phyloP scores from a whole-genome alignment of 768 basidiomycete species.

The Leccinum olivaceopallidum region DNA sequence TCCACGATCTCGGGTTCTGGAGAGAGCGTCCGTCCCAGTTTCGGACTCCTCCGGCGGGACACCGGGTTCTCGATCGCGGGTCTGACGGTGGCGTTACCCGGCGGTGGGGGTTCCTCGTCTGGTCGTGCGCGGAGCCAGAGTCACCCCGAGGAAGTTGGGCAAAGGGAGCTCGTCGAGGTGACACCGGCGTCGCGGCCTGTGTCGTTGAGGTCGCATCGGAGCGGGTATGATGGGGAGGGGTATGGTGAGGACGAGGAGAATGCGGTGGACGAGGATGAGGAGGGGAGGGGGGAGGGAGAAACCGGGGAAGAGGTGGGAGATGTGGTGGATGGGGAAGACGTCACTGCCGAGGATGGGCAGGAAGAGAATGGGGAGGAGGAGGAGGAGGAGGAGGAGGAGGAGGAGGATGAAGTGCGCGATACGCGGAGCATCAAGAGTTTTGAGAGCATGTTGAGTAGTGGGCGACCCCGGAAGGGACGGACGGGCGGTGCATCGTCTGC shows the following conservation, averaged over 20 bases:
- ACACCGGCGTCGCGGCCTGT: constrained; percentile 44
- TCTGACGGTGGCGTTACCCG: constrained; percentile 64
- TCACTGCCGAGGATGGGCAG: constrained; percentile 25
- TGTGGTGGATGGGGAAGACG: constrained; percentile 26
- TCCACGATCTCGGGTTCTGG: neutral
- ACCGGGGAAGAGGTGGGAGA: constrained; percentile 26
- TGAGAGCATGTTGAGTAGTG: constrained; percentile 72
- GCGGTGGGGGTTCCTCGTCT: constrained; percentile 10
- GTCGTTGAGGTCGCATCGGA: constrained; percentile 41
- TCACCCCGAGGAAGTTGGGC: constrained; percentile 38
- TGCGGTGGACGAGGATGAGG: constrained; percentile 13
- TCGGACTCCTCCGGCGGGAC: constrained; percentile 72
- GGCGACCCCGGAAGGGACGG: constrained; percentile 20
- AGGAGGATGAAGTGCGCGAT: constrained; percentile 46
- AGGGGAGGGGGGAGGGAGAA: neutral
- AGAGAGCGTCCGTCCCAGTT: constrained; percentile 44
- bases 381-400: no score
- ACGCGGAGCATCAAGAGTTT: constrained; percentile 82
- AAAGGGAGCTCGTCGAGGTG: constrained; percentile 56
- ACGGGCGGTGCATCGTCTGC: neutral
- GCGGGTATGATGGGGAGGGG: constrained; percentile 19
- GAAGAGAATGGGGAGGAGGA: no score
- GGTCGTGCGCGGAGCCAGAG: constrained; percentile 9
- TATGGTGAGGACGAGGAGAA: constrained; percentile 16
- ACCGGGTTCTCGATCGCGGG: constrained; percentile 83